Percentiles rank a stretch among this genome's conserved stretches.
These are phyloP conservation scores for Tephrocybe sp. DNA, from an alignment of 768 basidiomycete genomes.

Conservation along the genomic window DNA sequence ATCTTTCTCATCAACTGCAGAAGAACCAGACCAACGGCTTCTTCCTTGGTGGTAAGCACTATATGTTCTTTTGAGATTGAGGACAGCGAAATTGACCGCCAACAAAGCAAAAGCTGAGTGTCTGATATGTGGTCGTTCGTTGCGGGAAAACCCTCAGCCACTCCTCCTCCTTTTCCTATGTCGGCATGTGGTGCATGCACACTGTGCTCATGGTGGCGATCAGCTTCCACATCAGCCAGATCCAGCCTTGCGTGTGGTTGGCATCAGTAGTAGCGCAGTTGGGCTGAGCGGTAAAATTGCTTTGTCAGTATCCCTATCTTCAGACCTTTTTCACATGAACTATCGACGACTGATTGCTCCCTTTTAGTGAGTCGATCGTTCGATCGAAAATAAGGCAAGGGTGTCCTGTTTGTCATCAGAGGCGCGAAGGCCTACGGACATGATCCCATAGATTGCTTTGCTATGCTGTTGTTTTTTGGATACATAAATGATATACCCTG, in stretches of 20 bases:
- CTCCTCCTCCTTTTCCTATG: constrained; percentile 81
- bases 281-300: constrained; percentile 73
- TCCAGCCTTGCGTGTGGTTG: constrained; percentile 44
- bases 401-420: constrained; percentile 76
- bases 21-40: constrained; percentile 79
- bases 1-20: constrained; percentile 67
- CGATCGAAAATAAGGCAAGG: constrained; percentile 60
- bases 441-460: constrained; percentile 11
- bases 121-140: constrained; percentile 58
- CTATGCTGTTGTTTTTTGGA: constrained; percentile 9
- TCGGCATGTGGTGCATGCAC: constrained; percentile 82
- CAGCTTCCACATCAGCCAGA: constrained; percentile 63
- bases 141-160: constrained; percentile 57
- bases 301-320: constrained; percentile 51
- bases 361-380: constrained; percentile 63
- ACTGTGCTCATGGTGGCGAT: constrained; percentile 68
- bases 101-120: constrained; percentile 60
- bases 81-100: background rate
- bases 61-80: background rate
- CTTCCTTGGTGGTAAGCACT: constrained; percentile 64
- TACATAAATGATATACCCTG: constrained; percentile 9
- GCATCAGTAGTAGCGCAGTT: constrained; percentile 33
- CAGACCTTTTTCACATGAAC: background rate
- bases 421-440: constrained; percentile 45
- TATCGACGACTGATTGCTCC: constrained; percentile 10